Evolutionary conservation across 805 yeast genomes (phyloP).

Genomic region (Lachancea meyersii): DNA sequence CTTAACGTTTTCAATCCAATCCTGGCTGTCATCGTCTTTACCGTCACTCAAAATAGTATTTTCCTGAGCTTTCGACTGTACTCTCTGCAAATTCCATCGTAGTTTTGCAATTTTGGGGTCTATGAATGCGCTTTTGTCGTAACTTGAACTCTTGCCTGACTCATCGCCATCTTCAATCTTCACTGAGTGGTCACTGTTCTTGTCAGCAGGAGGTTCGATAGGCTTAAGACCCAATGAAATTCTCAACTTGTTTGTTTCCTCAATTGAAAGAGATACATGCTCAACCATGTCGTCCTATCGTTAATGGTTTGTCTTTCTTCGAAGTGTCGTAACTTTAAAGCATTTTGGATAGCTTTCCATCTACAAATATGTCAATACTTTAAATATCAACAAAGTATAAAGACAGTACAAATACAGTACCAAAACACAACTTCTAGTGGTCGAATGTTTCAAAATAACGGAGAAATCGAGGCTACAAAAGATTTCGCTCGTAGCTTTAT

Average conservation of each 20-base stretch:
- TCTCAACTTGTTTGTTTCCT: conserved; percentile 41
- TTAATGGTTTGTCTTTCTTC: not conserved
- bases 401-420: too few species aligned
- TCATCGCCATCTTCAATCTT: not conserved
- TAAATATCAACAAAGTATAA: too few species aligned
- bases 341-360: too few species aligned
- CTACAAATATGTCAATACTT: too few species aligned
- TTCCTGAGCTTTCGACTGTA: conserved; percentile 19
- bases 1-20: conserved; percentile 26
- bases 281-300: conserved; percentile 14
- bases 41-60: conserved; percentile 19
- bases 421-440: too few species aligned
- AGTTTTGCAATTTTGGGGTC: conserved; percentile 3
- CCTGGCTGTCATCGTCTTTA: conserved; percentile 8
- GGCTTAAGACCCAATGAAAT: conserved; percentile 37
- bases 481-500: conserved; percentile 2
- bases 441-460: too few species aligned
- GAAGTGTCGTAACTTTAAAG: not conserved
- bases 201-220: conserved; percentile 14
- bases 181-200: not conserved
- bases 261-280: conserved; percentile 30
- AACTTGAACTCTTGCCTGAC: conserved; percentile 10
- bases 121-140: not conserved
- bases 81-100: conserved; percentile 3
- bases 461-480: too few species aligned